phyloP scores from a whole-genome alignment of 1,284 basidiomycete species.

The Rhizoctonia solani region DNA sequence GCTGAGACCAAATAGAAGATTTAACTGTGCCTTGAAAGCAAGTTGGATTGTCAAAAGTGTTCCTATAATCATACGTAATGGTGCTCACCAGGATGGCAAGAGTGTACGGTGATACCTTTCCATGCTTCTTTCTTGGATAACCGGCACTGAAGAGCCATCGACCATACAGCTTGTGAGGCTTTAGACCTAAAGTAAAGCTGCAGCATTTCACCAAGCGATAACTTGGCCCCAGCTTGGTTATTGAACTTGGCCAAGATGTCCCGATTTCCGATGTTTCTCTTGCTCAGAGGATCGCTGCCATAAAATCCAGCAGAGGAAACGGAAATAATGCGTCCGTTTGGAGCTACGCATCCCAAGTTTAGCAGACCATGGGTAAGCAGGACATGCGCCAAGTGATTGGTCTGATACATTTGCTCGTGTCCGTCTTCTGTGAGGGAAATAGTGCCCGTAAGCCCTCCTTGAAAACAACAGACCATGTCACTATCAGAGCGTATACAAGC shows the following conservation, averaged over 20 bases:
- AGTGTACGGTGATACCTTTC: conserved; percentile 22
- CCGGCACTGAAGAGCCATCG: conserved; percentile 12
- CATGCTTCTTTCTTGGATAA: not conserved
- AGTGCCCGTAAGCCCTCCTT: conserved; percentile 22
- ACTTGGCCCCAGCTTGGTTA: not conserved
- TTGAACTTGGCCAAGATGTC: conserved; percentile 19
- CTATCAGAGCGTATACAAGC: not conserved
- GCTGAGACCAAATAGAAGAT: not conserved
- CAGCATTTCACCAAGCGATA: conserved; percentile 9
- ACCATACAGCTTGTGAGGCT: conserved; percentile 28
- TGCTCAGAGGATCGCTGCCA: conserved; percentile 11
- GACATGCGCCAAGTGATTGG: conserved; percentile 27
- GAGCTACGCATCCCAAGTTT: conserved; percentile 19
- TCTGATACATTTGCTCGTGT: conserved; percentile 29
- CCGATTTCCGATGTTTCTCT: not conserved
- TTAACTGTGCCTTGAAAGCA: not conserved
- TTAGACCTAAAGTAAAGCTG: conserved; percentile 22
- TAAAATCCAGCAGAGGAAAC: conserved; percentile 31
- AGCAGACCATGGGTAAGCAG: conserved; percentile 30
- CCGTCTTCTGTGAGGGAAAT: conserved; percentile 20
- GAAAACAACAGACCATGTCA: not conserved
- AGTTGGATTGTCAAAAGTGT: too few relatives aligned
- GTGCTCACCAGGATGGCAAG: conserved; percentile 25
- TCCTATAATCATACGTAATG: too few relatives aligned
- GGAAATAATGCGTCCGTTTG: conserved; percentile 27